Evolutionary conservation across 495 filamentous ascomycete species (phyloP).

Genomic region (Coniosporium apollinis): DNA sequence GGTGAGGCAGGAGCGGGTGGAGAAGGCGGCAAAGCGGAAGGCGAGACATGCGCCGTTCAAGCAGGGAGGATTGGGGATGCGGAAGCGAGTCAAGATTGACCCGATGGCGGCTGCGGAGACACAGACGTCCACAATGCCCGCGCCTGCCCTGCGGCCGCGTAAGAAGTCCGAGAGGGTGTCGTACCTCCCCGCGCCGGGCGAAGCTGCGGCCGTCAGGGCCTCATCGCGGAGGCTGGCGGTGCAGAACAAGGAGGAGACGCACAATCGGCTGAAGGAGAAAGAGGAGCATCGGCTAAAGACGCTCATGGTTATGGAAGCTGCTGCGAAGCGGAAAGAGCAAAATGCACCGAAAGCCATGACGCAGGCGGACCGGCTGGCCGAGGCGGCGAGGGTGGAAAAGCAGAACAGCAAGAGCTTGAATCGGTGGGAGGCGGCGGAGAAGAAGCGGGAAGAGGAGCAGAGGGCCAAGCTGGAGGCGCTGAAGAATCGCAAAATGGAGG

Average conservation of each 20-base stretch:
- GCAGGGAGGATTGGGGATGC: conserved; percentile 29
- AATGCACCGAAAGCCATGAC: conserved; percentile 69
- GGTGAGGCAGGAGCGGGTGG: conserved; percentile 26
- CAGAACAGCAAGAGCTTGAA: conserved; percentile 82
- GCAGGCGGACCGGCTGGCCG: conserved; percentile 69
- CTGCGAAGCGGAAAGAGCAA: conserved; percentile 56
- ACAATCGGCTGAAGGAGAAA: conserved; percentile 66
- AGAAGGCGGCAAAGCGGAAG: conserved; percentile 56
- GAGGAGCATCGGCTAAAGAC: conserved; percentile 65
- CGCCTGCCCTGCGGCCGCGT: conserved; percentile 42
- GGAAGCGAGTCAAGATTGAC: conserved; percentile 40
- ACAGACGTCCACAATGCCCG: conserved; percentile 8
- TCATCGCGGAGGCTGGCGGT: conserved; percentile 73
- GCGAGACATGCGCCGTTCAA: conserved; percentile 36
- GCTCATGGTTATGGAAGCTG: conserved; percentile 73
- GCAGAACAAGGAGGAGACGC: conserved; percentile 66
- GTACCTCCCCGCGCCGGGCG: conserved; percentile 66
- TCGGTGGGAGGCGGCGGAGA: conserved; percentile 85
- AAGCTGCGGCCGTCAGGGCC: conserved; percentile 64
- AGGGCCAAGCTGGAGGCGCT: conserved; percentile 37
- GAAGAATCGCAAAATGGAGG: conserved; percentile 65
- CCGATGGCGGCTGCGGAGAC: conserved; percentile 26
- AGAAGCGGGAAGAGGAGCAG: conserved; percentile 66
- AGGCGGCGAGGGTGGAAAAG: conserved; percentile 69
- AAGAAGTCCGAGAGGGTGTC: conserved; percentile 88